Evolutionary conservation across 2,329 filamentous ascomycete genomes (phyloP).

Genomic region (Chaetomium globosum): DNA sequence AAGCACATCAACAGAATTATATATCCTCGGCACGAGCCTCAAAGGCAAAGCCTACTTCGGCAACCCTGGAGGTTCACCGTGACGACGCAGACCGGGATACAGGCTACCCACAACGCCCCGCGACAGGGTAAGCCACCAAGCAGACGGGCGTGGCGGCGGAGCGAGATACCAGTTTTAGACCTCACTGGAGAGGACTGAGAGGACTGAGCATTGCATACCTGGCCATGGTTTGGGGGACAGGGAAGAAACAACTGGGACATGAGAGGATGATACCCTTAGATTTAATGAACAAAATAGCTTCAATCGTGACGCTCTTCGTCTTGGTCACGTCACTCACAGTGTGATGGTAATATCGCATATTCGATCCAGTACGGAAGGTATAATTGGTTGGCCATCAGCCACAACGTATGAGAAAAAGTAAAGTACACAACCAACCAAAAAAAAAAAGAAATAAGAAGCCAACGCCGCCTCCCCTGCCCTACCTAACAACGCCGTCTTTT

Average conservation of each 20-base stretch:
- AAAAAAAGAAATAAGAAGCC: background rate
- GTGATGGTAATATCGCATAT: background rate
- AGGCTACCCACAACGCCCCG: conserved; percentile 12
- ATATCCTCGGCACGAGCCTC: conserved; percentile 36
- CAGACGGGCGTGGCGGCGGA: conserved; percentile 31
- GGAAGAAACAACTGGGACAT: background rate
- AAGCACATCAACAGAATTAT: conserved; percentile 34
- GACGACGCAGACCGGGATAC: conserved; percentile 33
- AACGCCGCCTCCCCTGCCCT: conserved; percentile 1
- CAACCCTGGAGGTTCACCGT: conserved; percentile 36
- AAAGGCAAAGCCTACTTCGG: conserved; percentile 37
- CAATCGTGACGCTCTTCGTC: background rate
- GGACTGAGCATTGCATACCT: conserved; percentile 20
- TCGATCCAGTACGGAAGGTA: background rate
- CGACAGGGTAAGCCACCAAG: background rate
- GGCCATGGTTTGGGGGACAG: background rate
- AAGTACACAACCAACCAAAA: background rate
- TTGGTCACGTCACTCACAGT: background rate
- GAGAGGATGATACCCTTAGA: conserved; percentile 4
- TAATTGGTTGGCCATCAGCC: background rate
- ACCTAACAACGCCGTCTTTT: background rate
- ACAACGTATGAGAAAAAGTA: background rate
- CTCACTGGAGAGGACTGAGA: conserved; percentile 37
- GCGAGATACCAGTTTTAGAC: conserved; percentile 36
- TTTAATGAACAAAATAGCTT: background rate